phyloP scores from a whole-genome alignment of 1,284 basidiomycete genomes.

The Rhodotorula sp. region DNA sequence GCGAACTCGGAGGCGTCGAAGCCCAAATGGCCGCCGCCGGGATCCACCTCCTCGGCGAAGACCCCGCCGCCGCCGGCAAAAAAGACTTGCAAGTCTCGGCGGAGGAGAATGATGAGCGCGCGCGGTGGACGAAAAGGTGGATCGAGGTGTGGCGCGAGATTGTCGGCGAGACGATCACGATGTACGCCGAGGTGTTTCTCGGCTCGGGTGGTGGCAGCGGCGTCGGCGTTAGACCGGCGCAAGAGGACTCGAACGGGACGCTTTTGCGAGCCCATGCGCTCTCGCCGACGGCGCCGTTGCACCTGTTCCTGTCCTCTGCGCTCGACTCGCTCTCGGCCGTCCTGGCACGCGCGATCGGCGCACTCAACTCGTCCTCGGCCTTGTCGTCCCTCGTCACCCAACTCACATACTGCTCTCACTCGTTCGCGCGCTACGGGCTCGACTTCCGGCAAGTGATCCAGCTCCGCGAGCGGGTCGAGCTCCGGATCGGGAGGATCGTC shows the following conservation, averaged over 20 bases:
- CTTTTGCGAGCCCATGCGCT: constrained; percentile 33
- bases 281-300: constrained; percentile 56
- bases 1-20: constrained; percentile 55
- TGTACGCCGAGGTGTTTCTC: constrained; percentile 86
- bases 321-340: constrained; percentile 59
- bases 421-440: constrained; percentile 85
- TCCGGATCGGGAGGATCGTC: constrained; percentile 65
- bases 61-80: not conserved
- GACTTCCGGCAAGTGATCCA: constrained; percentile 59
- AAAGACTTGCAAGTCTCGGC: constrained; percentile 5
- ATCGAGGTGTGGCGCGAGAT: constrained; percentile 89
- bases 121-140: constrained; percentile 77
- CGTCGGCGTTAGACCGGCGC: not conserved
- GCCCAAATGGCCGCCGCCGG: constrained; percentile 48
- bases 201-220: constrained; percentile 41
- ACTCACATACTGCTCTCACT: constrained; percentile 86
- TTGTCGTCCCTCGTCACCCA: constrained; percentile 84
- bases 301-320: constrained; percentile 56
- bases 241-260: constrained; percentile 24
- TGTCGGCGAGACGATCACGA: constrained; percentile 84
- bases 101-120: constrained; percentile 59
- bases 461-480: constrained; percentile 59
- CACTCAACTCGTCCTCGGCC: constrained; percentile 61
- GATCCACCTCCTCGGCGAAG: constrained; percentile 50
- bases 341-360: constrained; percentile 54